Percentiles rank a stretch among this genome's conserved stretches.
Evolutionary conservation across 208 protist genomes (phyloP).

Genomic region (Trypanosoma caninum): DNA sequence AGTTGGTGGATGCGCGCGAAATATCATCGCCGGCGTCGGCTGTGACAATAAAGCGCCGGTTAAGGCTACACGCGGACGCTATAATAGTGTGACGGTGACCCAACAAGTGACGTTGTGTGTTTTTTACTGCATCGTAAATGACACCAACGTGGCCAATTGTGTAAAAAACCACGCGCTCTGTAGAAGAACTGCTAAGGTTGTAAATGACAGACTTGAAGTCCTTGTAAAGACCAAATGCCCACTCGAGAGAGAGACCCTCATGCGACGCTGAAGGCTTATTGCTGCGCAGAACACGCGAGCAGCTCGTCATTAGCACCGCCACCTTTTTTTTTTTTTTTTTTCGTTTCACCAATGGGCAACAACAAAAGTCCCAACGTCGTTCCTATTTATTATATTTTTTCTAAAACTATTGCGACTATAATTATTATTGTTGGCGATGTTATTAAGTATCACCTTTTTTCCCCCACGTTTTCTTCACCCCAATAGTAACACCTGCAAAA

Average conservation of each 20-base stretch:
- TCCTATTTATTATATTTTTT: no score
- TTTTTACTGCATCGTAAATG: conserved; percentile 86
- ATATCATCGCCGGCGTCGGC: conserved; percentile 65
- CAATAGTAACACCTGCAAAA: no score
- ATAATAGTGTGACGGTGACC: conserved; percentile 89
- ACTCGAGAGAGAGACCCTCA: conserved; percentile 73
- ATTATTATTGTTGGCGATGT: no score
- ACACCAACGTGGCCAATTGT: conserved; percentile 86
- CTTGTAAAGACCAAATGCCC: conserved; percentile 91
- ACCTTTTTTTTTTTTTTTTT: neutral
- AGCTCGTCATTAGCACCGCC: neutral
- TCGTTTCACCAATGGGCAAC: neutral
- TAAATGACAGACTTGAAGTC: conserved; percentile 83
- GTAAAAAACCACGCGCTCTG: conserved; percentile 89
- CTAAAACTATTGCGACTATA: no score
- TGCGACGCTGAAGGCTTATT: conserved; percentile 30
- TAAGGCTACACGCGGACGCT: conserved; percentile 68
- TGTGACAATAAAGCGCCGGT: conserved; percentile 91
- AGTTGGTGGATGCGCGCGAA: neutral
- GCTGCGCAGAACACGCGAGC: conserved; percentile 17
- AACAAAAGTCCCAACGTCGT: no score
- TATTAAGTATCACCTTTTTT: no score
- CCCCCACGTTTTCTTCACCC: no score
- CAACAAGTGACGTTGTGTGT: conserved; percentile 88
- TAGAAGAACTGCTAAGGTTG: conserved; percentile 67